A percentile compares a stretch with the other conserved stretches of the same genome.
These are phyloP conservation scores for Pyrenopolyporus hunteri DNA, from an alignment of 495 filamentous ascomycete species.

Conservation along the genomic window DNA sequence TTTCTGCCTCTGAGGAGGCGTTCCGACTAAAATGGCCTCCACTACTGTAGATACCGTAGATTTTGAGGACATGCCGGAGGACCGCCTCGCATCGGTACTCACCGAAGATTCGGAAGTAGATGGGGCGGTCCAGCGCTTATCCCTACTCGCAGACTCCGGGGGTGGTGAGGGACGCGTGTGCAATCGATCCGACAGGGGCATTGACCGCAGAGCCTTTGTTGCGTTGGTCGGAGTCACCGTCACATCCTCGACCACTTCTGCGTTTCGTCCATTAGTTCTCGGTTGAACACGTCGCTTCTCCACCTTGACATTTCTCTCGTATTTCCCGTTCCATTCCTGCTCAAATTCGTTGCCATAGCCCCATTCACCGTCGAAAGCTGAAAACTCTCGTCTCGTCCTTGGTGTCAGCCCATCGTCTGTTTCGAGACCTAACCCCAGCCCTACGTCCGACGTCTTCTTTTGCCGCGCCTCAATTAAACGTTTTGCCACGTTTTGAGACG, in stretches of 20 bases:
- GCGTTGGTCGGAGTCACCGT: slow-evolving; percentile 56
- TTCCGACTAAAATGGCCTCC: slow-evolving; percentile 72
- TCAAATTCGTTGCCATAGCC: slow-evolving; percentile 49
- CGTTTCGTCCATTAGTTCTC: slow-evolving; percentile 39
- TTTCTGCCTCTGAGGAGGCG: slow-evolving; percentile 59
- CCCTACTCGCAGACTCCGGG: slow-evolving; percentile 32
- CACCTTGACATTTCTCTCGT: slow-evolving; percentile 63
- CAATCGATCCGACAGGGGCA: slow-evolving; percentile 55
- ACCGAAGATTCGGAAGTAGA: slow-evolving; percentile 52
- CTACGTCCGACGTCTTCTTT: slow-evolving; percentile 45
- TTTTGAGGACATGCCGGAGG: slow-evolving; percentile 66
- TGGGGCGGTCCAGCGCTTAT: slow-evolving; percentile 40
- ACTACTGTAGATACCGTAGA: slow-evolving; percentile 70
- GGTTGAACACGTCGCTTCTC: slow-evolving; percentile 53
- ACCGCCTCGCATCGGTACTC: slow-evolving; percentile 55
- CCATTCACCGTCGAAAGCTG: slow-evolving; percentile 58
- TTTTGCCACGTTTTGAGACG: slow-evolving; percentile 50
- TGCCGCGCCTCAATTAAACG: slow-evolving; percentile 41
- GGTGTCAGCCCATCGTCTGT: slow-evolving; percentile 48
- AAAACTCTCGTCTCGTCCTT: slow-evolving; percentile 48
- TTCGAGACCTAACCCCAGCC: slow-evolving; percentile 59
- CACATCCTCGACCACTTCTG: slow-evolving; percentile 56
- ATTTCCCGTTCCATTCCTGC: slow-evolving; percentile 62
- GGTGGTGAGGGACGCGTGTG: slow-evolving; percentile 49
- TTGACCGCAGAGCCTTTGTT: slow-evolving; percentile 53